Percentiles rank a stretch among this genome's conserved stretches.
Evolutionary conservation across 441 rosid genomes (phyloP).

Genomic region (Jatropha multifida): DNA sequence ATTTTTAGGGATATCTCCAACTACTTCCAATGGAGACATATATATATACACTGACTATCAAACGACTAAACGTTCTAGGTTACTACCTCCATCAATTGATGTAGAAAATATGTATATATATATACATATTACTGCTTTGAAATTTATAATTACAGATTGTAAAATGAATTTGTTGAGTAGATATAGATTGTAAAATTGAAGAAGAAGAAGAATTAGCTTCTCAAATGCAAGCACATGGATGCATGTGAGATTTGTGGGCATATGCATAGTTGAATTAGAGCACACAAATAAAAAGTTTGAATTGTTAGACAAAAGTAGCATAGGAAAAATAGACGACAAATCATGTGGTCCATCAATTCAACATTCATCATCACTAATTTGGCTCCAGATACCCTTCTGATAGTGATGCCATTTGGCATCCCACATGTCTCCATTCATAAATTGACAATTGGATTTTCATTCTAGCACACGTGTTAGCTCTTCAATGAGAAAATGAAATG

Average conservation of each 20-base stretch:
- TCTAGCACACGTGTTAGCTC: constrained; percentile 13
- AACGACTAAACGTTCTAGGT: no score
- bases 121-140: no score
- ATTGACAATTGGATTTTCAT: constrained; percentile 19
- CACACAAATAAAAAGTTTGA: constrained; percentile 11
- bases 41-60: no score
- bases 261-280: constrained; percentile 20
- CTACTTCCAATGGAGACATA: no score
- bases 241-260: constrained; percentile 35
- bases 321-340: constrained; percentile 11
- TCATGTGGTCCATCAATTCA: constrained; percentile 24
- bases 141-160: no score
- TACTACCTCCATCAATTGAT: no score
- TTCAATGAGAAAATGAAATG: constrained; percentile 19
- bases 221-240: constrained; percentile 49
- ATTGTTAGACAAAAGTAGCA: constrained; percentile 2
- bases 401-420: constrained; percentile 2
- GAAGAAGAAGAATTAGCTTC: neutral
- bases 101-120: no score
- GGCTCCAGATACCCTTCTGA: neutral
- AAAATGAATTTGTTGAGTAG: neutral
- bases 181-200: neutral
- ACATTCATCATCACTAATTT: constrained; percentile 7
- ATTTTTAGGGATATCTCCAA: no score
- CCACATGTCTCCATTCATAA: constrained; percentile 10